Conservation (phyloP, 768 basidiomycete genomes). For the Favolaschia claudopus region DNA sequence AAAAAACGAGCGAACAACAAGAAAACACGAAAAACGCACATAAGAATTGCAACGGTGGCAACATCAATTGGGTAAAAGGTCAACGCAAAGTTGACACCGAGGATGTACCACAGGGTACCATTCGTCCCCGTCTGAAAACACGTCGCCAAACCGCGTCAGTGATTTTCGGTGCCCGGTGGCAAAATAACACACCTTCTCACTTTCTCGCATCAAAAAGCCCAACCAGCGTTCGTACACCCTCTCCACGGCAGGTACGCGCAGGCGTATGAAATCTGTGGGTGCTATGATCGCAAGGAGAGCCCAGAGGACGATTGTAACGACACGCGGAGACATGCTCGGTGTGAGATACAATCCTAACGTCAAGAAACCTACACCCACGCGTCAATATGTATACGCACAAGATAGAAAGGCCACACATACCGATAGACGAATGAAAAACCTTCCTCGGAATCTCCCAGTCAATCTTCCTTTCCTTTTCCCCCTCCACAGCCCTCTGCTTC, state of each 20-base stretch:
- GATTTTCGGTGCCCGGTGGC: neutral
- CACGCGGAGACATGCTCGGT: constrained; percentile 50
- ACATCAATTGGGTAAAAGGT: constrained; percentile 83
- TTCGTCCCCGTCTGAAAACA: constrained; percentile 71
- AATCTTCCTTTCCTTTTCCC: constrained; percentile 47
- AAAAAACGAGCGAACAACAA: constrained; percentile 2
- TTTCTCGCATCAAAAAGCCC: constrained; percentile 90
- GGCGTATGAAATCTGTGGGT: constrained; percentile 78
- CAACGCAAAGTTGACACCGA: constrained; percentile 84
- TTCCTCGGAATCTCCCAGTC: constrained; percentile 95
- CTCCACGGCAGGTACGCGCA: constrained; percentile 70
- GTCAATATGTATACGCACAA: constrained; percentile 47
- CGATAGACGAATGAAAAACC: constrained; percentile 86
- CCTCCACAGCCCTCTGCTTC: constrained; percentile 12
- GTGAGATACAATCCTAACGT: constrained; percentile 64
- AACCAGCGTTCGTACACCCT: constrained; percentile 72
- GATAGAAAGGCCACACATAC: constrained; percentile 57
- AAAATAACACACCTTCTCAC: constrained; percentile 67
- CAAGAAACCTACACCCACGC: constrained; percentile 59
- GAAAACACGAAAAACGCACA: constrained; percentile 64
- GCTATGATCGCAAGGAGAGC: constrained; percentile 71
- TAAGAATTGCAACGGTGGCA: constrained; percentile 88
- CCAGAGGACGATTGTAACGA: constrained; percentile 69
- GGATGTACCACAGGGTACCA: constrained; percentile 90
- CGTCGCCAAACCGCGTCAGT: neutral